Percentiles rank a stretch among this genome's conserved stretches.
These are phyloP conservation scores for Phyllosticta citriasiana DNA, from an alignment of 2,329 filamentous ascomycete species.

Conservation along the genomic window DNA sequence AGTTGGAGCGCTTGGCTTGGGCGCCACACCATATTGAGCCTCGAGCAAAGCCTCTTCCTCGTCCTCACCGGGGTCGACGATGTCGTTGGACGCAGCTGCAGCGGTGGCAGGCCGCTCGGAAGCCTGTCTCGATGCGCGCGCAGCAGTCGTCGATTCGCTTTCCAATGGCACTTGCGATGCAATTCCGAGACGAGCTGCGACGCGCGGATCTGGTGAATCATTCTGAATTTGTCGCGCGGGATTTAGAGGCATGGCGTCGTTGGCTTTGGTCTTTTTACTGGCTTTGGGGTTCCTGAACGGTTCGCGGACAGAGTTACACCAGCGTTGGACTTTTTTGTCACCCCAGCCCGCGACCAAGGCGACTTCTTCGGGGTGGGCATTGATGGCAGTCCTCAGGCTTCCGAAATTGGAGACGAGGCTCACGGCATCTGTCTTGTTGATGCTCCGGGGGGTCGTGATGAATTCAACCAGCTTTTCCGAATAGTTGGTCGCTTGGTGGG, in stretches of 20 bases:
- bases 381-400: conserved; percentile 74
- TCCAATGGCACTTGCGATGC: conserved; percentile 23
- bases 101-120: conserved; percentile 19
- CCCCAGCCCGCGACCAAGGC: conserved; percentile 85
- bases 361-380: conserved; percentile 78
- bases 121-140: conserved; percentile 21
- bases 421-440: conserved; percentile 93
- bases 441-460: conserved; percentile 74
- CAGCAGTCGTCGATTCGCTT: conserved; percentile 16
- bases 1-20: neutral
- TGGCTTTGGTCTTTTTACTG: conserved; percentile 42
- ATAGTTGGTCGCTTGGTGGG: conserved; percentile 68
- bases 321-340: conserved; percentile 83
- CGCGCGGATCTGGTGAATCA: conserved; percentile 13
- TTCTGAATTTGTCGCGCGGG: conserved; percentile 19
- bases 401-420: conserved; percentile 87
- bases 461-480: conserved; percentile 85
- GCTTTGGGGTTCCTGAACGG: conserved; percentile 71
- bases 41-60: conserved; percentile 37
- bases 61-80: conserved; percentile 25
- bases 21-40: neutral
- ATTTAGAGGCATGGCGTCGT: conserved; percentile 17
- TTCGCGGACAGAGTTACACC: conserved; percentile 72
- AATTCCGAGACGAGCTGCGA: conserved; percentile 20
- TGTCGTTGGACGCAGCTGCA: neutral